phyloP scores from a whole-genome alignment of 1,284 basidiomycete species.

The Puccinia coronata region DNA sequence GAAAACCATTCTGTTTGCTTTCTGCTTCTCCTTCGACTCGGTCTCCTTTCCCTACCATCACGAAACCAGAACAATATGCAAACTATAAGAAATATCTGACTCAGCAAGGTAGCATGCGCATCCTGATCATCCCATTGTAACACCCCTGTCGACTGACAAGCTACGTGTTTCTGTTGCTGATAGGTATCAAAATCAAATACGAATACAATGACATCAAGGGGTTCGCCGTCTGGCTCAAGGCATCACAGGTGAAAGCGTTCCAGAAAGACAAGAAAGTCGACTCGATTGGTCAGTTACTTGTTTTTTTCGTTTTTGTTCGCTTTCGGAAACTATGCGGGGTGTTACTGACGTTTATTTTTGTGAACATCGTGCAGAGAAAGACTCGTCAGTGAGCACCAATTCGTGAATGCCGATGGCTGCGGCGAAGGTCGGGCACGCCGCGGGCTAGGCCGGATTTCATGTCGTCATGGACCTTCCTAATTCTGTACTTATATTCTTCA shows the following conservation, averaged over 20 bases:
- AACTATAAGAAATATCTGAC: not conserved
- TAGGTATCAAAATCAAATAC: not conserved
- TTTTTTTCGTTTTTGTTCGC: no score
- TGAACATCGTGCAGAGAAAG: no score
- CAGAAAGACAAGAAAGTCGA: not conserved
- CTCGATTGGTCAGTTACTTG: not conserved
- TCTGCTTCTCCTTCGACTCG: not conserved
- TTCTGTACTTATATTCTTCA: no score
- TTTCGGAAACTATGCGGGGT: no score
- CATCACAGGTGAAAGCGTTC: not conserved
- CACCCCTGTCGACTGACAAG: no score
- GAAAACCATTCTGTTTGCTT: not conserved
- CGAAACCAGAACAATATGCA: not conserved
- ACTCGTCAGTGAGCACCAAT: no score
- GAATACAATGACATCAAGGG: conserved; percentile 8
- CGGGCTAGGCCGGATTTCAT: no score
- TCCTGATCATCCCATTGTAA: not conserved
- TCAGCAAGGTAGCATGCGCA: not conserved
- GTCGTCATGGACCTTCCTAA: no score
- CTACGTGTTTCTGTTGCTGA: not conserved
- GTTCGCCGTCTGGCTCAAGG: not conserved
- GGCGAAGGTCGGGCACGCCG: no score
- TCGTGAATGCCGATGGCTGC: no score
- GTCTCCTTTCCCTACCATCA: not conserved
- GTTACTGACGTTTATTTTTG: no score